Evolutionary conservation across 2,329 filamentous ascomycete genomes (phyloP).

Genomic region (Colletotrichum liriopes): DNA sequence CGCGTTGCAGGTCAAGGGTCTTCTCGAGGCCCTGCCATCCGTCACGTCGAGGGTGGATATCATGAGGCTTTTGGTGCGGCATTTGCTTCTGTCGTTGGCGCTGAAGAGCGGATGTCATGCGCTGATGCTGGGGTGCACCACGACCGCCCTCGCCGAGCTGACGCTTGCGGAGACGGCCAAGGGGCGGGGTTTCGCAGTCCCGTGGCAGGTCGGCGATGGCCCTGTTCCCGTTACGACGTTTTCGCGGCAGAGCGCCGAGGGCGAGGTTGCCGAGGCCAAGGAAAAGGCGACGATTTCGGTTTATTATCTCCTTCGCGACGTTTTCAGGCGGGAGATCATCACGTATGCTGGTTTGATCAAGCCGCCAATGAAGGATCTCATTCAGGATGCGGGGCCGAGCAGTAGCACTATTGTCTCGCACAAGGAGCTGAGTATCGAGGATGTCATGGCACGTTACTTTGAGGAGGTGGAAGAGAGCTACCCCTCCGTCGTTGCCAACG

Average conservation of each 20-base stretch:
- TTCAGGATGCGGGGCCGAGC: constrained; percentile 50
- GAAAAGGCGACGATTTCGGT: constrained; percentile 58
- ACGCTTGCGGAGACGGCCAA: constrained; percentile 92
- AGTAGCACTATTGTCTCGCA: constrained; percentile 69
- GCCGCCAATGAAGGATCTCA: constrained; percentile 66
- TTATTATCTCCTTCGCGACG: constrained; percentile 87
- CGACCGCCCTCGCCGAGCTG: constrained; percentile 88
- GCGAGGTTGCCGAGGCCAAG: not conserved
- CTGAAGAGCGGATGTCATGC: constrained; percentile 74
- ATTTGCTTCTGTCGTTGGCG: constrained; percentile 79
- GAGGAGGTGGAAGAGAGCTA: constrained; percentile 87
- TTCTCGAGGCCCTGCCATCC: constrained; percentile 77
- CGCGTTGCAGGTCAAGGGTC: constrained; percentile 63
- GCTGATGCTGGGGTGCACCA: constrained; percentile 88
- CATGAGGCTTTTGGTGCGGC: constrained; percentile 77
- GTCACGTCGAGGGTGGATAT: constrained; percentile 85
- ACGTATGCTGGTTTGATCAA: constrained; percentile 73
- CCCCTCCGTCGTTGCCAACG: constrained; percentile 93
- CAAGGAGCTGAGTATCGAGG: constrained; percentile 89
- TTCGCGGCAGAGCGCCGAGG: not conserved
- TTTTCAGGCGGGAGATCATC: constrained; percentile 85
- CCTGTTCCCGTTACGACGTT: constrained; percentile 52
- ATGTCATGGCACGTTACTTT: constrained; percentile 92
- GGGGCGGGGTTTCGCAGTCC: constrained; percentile 86
- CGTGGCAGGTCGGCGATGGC: constrained; percentile 87